These are phyloP conservation scores for Casuarina equisetifolia DNA, from an alignment of 306 rosid genomes.

Conservation along the genomic window DNA sequence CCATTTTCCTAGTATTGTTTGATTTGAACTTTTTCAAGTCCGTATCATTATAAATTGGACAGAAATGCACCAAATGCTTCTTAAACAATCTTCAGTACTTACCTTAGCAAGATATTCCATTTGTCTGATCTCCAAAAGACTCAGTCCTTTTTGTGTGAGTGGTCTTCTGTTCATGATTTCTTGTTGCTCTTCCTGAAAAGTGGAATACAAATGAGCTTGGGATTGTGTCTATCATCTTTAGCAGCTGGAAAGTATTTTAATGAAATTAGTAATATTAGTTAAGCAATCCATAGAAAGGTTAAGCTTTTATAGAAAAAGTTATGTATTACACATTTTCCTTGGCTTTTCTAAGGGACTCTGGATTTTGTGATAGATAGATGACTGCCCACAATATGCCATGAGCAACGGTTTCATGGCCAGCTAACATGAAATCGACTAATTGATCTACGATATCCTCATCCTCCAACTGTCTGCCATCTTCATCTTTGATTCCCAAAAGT, in stretches of 20 bases:
- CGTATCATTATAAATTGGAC: too few species aligned
- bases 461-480: conserved; percentile 38
- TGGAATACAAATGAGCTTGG: too few species aligned
- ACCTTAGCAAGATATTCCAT: conserved; percentile 69
- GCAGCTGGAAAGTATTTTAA: too few species aligned
- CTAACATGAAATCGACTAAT: conserved; percentile 61
- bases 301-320: too few species aligned
- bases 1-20: neutral
- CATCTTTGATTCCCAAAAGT: conserved; percentile 40
- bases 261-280: too few species aligned
- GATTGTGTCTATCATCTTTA: too few species aligned
- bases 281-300: too few species aligned
- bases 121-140: conserved; percentile 49
- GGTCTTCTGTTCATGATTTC: conserved; percentile 46
- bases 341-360: conserved; percentile 36
- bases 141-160: conserved; percentile 44
- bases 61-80: too few species aligned
- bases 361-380: conserved; percentile 35
- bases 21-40: neutral
- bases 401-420: conserved; percentile 87
- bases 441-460: conserved; percentile 45
- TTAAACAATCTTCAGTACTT: neutral
- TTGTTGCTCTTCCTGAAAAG: conserved; percentile 62
- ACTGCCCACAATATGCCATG: conserved; percentile 73
- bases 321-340: conserved; percentile 38